phyloP scores from a whole-genome alignment of 257 asterid species.

The Gynochthodes officinalis region DNA sequence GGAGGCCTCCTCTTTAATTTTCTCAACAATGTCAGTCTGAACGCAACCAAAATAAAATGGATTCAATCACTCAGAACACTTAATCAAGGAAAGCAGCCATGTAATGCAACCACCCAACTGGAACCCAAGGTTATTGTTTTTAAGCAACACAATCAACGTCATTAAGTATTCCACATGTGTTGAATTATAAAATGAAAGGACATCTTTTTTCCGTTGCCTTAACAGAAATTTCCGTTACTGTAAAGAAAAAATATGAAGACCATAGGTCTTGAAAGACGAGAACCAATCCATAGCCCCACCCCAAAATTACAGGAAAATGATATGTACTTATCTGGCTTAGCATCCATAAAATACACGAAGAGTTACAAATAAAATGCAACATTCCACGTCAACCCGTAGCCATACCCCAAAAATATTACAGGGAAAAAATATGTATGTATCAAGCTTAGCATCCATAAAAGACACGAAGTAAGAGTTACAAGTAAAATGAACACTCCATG shows the following conservation, averaged over 20 bases:
- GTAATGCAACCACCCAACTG: too few species aligned
- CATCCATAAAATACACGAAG: too few species aligned
- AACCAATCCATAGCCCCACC: not conserved
- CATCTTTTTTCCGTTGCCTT: not conserved
- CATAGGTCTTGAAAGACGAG: not conserved
- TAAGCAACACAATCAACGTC: not conserved
- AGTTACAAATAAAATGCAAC: too few species aligned
- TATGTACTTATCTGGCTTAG: too few species aligned
- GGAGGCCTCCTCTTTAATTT: slow-evolving; percentile 78
- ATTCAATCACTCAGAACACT: not conserved
- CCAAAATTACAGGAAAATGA: not conserved
- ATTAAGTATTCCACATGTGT: not conserved
- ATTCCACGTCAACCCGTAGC: too few species aligned
- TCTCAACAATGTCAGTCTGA: slow-evolving; percentile 58
- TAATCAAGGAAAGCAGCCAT: not conserved
- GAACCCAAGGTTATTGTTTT: not conserved
- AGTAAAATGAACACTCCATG: not conserved
- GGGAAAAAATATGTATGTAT: not conserved
- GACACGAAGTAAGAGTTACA: not conserved
- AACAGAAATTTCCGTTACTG: not conserved
- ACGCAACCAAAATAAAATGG: slow-evolving; percentile 4
- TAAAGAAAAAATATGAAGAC: not conserved
- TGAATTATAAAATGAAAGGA: not conserved
- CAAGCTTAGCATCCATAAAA: not conserved
- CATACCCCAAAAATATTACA: too few species aligned